A percentile compares a stretch with the other conserved stretches of the same genome.
Evolutionary conservation across 768 basidiomycete species (phyloP).

Genomic region (Tricholomella constricta): DNA sequence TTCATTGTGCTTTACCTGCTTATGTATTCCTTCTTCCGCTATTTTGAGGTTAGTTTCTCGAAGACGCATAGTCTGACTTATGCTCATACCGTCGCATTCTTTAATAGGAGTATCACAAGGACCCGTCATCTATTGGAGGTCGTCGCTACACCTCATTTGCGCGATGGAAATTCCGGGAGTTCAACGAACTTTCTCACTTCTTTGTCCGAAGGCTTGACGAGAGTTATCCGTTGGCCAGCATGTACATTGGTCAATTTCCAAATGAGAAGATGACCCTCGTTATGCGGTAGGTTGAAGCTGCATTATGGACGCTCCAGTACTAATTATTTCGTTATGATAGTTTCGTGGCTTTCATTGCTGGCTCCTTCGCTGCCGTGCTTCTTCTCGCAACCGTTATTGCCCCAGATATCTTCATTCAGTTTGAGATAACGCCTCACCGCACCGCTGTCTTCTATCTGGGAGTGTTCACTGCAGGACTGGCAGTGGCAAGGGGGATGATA

Average conservation of each 20-base stretch:
- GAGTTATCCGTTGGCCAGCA: conserved; percentile 86
- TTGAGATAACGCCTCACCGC: conserved; percentile 92
- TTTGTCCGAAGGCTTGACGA: conserved; percentile 86
- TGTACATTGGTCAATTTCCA: conserved; percentile 98
- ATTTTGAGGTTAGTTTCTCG: conserved; percentile 80
- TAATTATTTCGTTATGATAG: conserved; percentile 38
- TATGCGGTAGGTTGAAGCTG: conserved; percentile 66
- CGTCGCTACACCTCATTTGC: conserved; percentile 94
- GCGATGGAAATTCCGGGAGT: conserved; percentile 98
- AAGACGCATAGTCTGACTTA: neutral
- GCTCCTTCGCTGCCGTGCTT: conserved; percentile 95
- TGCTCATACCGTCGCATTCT: conserved; percentile 10
- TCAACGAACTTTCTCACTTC: conserved; percentile 95
- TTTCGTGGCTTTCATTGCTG: conserved; percentile 94
- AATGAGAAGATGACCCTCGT: conserved; percentile 90
- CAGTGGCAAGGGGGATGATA: conserved; percentile 92
- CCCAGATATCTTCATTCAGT: conserved; percentile 89
- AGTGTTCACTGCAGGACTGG: conserved; percentile 85
- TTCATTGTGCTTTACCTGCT: conserved; percentile 96
- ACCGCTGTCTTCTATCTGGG: conserved; percentile 93
- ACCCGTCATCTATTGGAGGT: conserved; percentile 92
- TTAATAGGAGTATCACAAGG: conserved; percentile 94
- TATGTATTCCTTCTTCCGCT: conserved; percentile 99
- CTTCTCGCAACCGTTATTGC: conserved; percentile 90
- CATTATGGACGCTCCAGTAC: neutral